A percentile compares a stretch with the other conserved stretches of the same genome.
Conservation (phyloP, 1,139 yeast genomes). For the Diutina catenulata region DNA sequence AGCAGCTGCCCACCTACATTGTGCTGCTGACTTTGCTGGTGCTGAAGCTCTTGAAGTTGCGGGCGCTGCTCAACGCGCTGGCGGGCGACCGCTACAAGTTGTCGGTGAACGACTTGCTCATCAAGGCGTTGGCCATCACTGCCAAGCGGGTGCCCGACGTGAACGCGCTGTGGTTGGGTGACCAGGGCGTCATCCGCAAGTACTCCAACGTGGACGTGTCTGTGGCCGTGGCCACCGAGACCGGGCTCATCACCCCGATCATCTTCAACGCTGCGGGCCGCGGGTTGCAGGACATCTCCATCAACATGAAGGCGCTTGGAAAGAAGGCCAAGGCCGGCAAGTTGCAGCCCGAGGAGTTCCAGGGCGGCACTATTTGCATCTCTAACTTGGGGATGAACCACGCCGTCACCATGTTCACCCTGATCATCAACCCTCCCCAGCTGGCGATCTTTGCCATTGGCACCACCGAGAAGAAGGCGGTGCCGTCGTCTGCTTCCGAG, state of each 20-base stretch:
- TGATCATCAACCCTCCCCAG: slow-evolving; percentile 97
- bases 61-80: slow-evolving; percentile 77
- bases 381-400: slow-evolving; percentile 98
- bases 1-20: slow-evolving; percentile 81
- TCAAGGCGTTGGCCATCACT: slow-evolving; percentile 91
- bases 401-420: slow-evolving; percentile 86
- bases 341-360: slow-evolving; percentile 91
- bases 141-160: slow-evolving; percentile 85
- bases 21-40: slow-evolving; percentile 83
- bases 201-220: slow-evolving; percentile 89
- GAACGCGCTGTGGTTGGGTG: slow-evolving; percentile 88
- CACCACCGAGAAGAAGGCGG: slow-evolving; percentile 84
- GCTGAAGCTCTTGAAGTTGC: slow-evolving; percentile 79
- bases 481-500: slow-evolving; percentile 85
- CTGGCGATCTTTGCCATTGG: slow-evolving; percentile 89
- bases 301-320: slow-evolving; percentile 83
- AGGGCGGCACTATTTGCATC: slow-evolving; percentile 97
- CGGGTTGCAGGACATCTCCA: slow-evolving; percentile 76
- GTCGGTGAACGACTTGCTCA: slow-evolving; percentile 86
- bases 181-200: slow-evolving; percentile 84
- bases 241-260: slow-evolving; percentile 94
- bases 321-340: slow-evolving; percentile 93
- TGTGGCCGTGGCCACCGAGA: slow-evolving; percentile 97
- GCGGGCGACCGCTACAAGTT: slow-evolving; percentile 84
- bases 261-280: slow-evolving; percentile 77